A percentile compares a stretch with the other conserved stretches of the same genome.
Evolutionary conservation across 495 filamentous ascomycete genomes (phyloP).

Genomic region (Chaetomium fimeti): DNA sequence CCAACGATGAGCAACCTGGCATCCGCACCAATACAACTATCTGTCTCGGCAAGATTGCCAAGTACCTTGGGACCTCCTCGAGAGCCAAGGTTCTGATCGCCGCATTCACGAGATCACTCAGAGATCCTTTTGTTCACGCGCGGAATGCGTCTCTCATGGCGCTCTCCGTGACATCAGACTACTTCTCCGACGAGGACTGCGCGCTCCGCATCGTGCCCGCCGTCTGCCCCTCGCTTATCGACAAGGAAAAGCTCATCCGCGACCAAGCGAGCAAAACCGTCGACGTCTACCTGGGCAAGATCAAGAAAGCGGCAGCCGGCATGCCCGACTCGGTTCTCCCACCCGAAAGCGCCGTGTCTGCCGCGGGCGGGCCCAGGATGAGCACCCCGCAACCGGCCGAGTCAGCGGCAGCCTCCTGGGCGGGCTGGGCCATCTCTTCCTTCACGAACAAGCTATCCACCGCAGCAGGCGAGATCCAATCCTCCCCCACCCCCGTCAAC

Average conservation of each 20-base stretch:
- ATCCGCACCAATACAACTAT: constrained; percentile 98
- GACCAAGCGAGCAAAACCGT: constrained; percentile 90
- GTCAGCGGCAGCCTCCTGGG: constrained; percentile 61
- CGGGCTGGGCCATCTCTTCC: constrained; percentile 98
- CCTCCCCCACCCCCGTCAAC: constrained; percentile 26
- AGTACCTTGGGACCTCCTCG: constrained; percentile 73
- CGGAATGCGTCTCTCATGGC: constrained; percentile 86
- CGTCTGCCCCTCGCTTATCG: constrained; percentile 72
- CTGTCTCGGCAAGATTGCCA: constrained; percentile 92
- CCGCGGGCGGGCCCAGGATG: constrained; percentile 58
- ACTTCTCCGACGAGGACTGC: constrained; percentile 88
- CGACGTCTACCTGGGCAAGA: constrained; percentile 80
- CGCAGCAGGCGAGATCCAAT: constrained; percentile 79
- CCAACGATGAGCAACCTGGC: constrained; percentile 95
- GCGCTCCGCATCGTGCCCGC: constrained; percentile 77
- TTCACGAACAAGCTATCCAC: constrained; percentile 91
- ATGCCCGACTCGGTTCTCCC: constrained; percentile 78
- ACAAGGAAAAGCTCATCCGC: constrained; percentile 89
- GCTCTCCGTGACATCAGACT: constrained; percentile 75
- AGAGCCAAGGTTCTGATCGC: constrained; percentile 88
- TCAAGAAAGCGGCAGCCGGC: constrained; percentile 69
- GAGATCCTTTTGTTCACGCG: constrained; percentile 92
- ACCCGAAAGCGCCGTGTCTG: constrained; percentile 47
- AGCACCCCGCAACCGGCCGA: constrained; percentile 62
- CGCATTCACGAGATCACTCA: constrained; percentile 81